Evolutionary conservation across 2,329 filamentous ascomycete species (phyloP).

Genomic region (Phoma sp.): DNA sequence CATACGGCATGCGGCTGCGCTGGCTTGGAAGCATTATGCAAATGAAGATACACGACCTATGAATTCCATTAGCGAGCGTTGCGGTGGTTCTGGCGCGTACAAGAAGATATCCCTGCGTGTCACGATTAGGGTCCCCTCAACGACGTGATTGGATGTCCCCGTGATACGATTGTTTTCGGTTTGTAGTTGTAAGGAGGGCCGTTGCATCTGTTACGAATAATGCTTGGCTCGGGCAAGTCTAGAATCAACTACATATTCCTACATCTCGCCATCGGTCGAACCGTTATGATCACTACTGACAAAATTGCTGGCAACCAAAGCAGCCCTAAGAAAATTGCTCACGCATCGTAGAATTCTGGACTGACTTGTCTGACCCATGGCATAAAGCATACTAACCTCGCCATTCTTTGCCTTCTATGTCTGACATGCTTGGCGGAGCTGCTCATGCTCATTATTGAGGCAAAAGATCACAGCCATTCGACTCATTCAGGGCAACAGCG

Average conservation of each 20-base stretch:
- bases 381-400: too few relatives aligned
- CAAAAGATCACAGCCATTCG: too few relatives aligned
- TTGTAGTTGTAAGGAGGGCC: constrained; percentile 19
- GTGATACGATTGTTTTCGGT: constrained; percentile 23
- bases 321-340: not conserved
- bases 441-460: too few relatives aligned
- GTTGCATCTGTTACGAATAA: constrained; percentile 4
- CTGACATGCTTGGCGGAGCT: too few relatives aligned
- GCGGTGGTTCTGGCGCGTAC: constrained; percentile 27
- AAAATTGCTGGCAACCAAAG: not conserved
- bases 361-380: too few relatives aligned
- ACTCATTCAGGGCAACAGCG: too few relatives aligned
- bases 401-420: too few relatives aligned
- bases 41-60: constrained; percentile 30
- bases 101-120: constrained; percentile 35
- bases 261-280: not conserved
- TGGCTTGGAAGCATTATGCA: constrained; percentile 34
- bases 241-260: constrained; percentile 9
- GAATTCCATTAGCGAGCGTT: constrained; percentile 24
- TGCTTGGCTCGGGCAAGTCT: constrained; percentile 5
- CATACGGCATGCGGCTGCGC: constrained; percentile 34
- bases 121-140: constrained; percentile 29
- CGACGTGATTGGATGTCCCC: constrained; percentile 20
- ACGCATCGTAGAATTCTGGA: too few relatives aligned
- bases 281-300: not conserved